Conservation (phyloP, 352 stramenopile genomes). For the Elongisporangium prolatum region DNA sequence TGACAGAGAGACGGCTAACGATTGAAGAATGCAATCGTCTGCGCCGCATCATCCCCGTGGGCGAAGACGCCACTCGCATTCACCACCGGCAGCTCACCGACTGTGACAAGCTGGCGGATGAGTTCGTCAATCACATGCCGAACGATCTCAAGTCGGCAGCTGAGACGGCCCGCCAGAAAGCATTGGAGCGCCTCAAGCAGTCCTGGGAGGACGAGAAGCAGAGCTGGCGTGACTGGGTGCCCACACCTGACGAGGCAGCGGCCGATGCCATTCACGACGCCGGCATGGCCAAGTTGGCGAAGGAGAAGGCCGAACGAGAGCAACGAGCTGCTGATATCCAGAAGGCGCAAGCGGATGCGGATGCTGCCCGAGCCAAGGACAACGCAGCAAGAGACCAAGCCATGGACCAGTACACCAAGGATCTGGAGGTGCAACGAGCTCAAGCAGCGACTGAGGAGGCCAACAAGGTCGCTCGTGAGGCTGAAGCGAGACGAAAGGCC, state of each 20-base stretch:
- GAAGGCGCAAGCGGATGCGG: not conserved
- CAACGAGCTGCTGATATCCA: not conserved
- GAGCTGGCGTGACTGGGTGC: not conserved
- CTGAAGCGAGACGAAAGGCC: not conserved
- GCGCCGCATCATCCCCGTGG: not conserved
- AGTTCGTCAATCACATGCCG: not conserved
- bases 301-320: not conserved
- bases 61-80: not conserved
- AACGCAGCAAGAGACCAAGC: not conserved
- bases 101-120: not conserved
- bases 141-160: not conserved
- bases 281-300: not conserved
- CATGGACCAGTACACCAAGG: not conserved
- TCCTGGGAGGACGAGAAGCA: not conserved
- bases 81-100: not conserved
- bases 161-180: not conserved
- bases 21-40: not conserved
- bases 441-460: not conserved
- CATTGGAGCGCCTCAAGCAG: not conserved
- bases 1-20: not conserved
- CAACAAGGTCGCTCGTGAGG: not conserved
- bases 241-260: not conserved
- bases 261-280: not conserved
- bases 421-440: not conserved
- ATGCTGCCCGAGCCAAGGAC: not conserved